A percentile compares a stretch with the other conserved stretches of the same genome.
Conservation (phyloP, 257 asterid genomes). For the Solanum chaucha region DNA sequence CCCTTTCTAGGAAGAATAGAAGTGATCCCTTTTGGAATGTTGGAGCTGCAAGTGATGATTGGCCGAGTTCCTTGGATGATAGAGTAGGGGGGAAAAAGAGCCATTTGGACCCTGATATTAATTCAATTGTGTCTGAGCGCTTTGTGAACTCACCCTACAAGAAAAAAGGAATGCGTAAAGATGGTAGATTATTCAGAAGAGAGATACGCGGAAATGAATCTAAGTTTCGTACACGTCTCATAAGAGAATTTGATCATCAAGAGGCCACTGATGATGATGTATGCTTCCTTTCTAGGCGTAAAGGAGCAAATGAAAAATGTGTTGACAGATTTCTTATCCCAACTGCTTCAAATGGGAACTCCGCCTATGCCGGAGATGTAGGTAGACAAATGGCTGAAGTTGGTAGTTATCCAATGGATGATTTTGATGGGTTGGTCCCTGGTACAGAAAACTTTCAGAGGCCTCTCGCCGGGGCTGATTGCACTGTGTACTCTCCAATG, state of each 20-base stretch:
- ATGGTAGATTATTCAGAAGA: conserved; percentile 18
- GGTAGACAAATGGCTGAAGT: conserved; percentile 16
- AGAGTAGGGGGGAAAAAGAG: conserved; percentile 19
- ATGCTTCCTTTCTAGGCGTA: neutral
- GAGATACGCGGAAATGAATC: conserved; percentile 15
- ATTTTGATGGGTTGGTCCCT: conserved; percentile 10
- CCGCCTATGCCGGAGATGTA: conserved; percentile 1
- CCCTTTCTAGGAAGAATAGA: conserved; percentile 11
- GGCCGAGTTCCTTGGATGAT: conserved; percentile 17
- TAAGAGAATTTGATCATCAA: conserved; percentile 8
- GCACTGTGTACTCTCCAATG: conserved; percentile 15
- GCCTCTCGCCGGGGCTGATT: conserved; percentile 14
- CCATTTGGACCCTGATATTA: conserved; percentile 13
- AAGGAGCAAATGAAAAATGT: conserved; percentile 8
- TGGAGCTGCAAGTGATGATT: conserved; percentile 17
- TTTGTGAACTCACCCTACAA: conserved; percentile 10
- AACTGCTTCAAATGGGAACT: conserved; percentile 10
- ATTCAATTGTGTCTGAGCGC: conserved; percentile 16
- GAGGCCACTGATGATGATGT: neutral
- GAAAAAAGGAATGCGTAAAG: conserved; percentile 16
- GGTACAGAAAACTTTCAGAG: conserved; percentile 1
- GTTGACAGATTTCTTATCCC: conserved; percentile 8
- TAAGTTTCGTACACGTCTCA: conserved; percentile 5
- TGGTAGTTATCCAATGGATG: conserved; percentile 19
- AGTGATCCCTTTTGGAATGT: conserved; percentile 11